Base-by-base conservation (phyloP, 805 yeast genomes). In the Candida hungchunana region DNA sequence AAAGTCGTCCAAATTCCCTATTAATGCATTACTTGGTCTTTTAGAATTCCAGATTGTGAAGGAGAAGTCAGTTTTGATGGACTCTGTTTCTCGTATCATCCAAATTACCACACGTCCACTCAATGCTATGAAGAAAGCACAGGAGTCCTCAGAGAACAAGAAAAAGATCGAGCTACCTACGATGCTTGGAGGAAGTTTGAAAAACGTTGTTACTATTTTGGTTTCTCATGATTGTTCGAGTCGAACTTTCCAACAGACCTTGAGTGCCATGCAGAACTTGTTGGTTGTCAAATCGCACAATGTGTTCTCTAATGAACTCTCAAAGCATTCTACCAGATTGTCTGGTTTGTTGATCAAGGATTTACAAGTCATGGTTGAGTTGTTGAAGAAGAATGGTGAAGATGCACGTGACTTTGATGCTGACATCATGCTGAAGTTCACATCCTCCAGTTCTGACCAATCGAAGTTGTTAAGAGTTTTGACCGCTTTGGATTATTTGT, bases 401-500 rank as follows among this genome's bases (percentile, higher is more conserved):
- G 64, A 56, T 22, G 67, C 66, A 4, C 66, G 65, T 18, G 77
- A 73, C 18, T 66, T 76, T 19, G 74, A 71, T 31, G 68, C 73
- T 16, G 75, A 72, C 18, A 62, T 77, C 3, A 66, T 88, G 41
- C 62, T 74, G 18, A 76, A 75, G 47, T 85, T 89, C 52, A 83
- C 93, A 3, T 74, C 86, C 0, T 75, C 88, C 1, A 77, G 83
- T 27, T 83, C 96, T 0, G 88, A 83, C 42, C 97, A 93, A 56
- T 84, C 96, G 7, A 88, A 87, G 51, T 60, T 93, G n/a, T 64
- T 90, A 36, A 71, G 96, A 34, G 79, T 87, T 3, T 66, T 89
- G 42, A 88, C 97, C 1, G 95, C 96, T 0, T 68, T 89, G 39
- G 96, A 89, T 50, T 86, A 82, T 48, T 66, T 89, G 53, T 82